Evolutionary conservation across 805 yeast genomes (phyloP), one percentile per base, ranked within the genome.

Genomic region (Kuraishia floccosa): DNA sequence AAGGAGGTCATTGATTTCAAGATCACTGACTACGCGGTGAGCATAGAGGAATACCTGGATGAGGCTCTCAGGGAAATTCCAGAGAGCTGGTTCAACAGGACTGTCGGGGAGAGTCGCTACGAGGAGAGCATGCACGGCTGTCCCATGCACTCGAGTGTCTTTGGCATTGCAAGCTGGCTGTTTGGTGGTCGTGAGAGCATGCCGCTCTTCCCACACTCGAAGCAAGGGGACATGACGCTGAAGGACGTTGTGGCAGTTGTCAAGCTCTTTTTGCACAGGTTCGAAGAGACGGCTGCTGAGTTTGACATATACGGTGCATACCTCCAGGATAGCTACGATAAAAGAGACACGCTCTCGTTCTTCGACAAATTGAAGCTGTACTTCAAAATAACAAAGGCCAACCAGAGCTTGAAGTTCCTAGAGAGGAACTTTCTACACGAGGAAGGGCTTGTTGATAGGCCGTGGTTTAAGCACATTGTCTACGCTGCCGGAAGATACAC

Each of bases 401-500:
- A 74, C 46, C 21, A 39, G 19, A 59, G 58, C 39, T 49, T 68
- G 28, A 50, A 49, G 34, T 48, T 40, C 27, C 52, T 64, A 24
- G 80, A 73, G 37, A 54, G 72, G 33, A 37, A 43, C 13, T 69
- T 73, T 42, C 38, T 70, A 27, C 46, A 63, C 39, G 52, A 58
- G 3, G 53, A 56, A 3, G 81, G 81, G 1, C 54, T 73, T 13
- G 62, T 58, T 11, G 57, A 52, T 26, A 57, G 80, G 32, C 46
- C 57, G 2, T 74, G 79, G 78, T 73, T 65, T 52, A 70, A 65
- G 46, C 81, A 74, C 44, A 50, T 64, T 26, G 58, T 72, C n/a
- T 73, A 55, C 46, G 73, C 78, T 2, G 70, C 76, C 29, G 77
- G 76, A 2, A 47, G 75, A 29, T 64, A 67, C 49, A 72, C 76